Base-by-base conservation (phyloP, 2,329 filamentous ascomycete species). In the Colletotrichum camelliae region DNA sequence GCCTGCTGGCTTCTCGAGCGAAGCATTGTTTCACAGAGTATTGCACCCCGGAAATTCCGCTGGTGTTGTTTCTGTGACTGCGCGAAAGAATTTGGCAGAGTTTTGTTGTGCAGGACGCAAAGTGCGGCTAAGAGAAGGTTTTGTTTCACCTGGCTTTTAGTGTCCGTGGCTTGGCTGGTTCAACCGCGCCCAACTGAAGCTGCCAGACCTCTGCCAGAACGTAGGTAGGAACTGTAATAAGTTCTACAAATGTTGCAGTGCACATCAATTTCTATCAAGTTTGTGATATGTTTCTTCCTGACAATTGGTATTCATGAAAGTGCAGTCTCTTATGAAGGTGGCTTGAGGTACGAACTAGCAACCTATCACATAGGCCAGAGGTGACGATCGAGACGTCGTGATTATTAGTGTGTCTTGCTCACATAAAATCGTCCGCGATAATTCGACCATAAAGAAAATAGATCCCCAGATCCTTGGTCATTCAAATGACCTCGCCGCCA, bases 401-500 rank as follows among this genome's bases (percentile, higher is more conserved):
- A 43, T 43, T 43, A 5, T 43, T 43, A 1, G 1, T 43, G 18
- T 9, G 2, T 43, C 18, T 18, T n/a, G 16, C 18, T 3, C 2
- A 43, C 8, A 5, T 43, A 8, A 10, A 5, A n/a, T 5, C 2
- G 18, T 9, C 39, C 18, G 4, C 18, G 1, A 4, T n/a, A n/a
- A 10, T 1, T 43, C 9, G 39, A n/a, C 15, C 8, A n/a, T 0
- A 10, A 10, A n/a, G 4, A 43, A 3, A 0, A 5, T 4, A 1
- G 9, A 1, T 5, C 5, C 18, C n/a, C 18, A 43, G 4, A n/a
- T n/a, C 9, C 2, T 8, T 43, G 8, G 0, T n/a, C 8, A n/a
- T 43, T n/a, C 1, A 5, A n/a, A 1, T 7, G 15, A 3, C 1
- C 1, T 43, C 39, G 3, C 2, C 18, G 18, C 13, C 58, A 52